phyloP scores from a whole-genome alignment of 495 filamentous ascomycete species.

The Penicillium egyptiacum region DNA sequence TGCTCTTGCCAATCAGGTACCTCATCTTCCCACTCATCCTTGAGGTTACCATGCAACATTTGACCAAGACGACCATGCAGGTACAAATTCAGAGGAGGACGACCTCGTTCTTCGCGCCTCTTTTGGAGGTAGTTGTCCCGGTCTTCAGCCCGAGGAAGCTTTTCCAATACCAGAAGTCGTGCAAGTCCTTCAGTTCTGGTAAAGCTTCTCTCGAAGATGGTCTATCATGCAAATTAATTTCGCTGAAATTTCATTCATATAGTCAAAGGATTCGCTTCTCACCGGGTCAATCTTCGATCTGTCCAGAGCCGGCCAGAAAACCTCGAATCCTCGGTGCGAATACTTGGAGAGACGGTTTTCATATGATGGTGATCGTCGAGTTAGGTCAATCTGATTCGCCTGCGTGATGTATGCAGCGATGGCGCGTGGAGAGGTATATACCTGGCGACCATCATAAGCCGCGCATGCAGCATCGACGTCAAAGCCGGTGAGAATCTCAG shows the following conservation, averaged over 20 bases:
- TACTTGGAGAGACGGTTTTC: conserved; percentile 89
- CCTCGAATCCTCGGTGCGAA: conserved; percentile 76
- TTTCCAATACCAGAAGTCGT: conserved; percentile 74
- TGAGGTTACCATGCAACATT: conserved; percentile 59
- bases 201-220: conserved; percentile 80
- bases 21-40: conserved; percentile 69
- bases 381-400: conserved; percentile 75
- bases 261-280: background rate
- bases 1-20: conserved; percentile 76
- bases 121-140: conserved; percentile 66
- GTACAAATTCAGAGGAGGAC: conserved; percentile 43
- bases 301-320: conserved; percentile 72
- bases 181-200: conserved; percentile 72
- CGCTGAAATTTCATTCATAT: background rate
- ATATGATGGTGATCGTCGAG: conserved; percentile 76
- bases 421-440: conserved; percentile 69
- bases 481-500: conserved; percentile 81
- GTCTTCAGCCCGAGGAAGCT: conserved; percentile 62
- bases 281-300: conserved; percentile 69
- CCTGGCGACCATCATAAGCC: conserved; percentile 75
- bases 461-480: conserved; percentile 81
- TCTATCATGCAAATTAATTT: conserved; percentile 33
- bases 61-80: conserved; percentile 21
- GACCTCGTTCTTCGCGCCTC: conserved; percentile 66
- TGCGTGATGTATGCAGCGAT: conserved; percentile 76